Conservation (phyloP, 1,139 yeast genomes). For the Suhomyces kunorum region DNA sequence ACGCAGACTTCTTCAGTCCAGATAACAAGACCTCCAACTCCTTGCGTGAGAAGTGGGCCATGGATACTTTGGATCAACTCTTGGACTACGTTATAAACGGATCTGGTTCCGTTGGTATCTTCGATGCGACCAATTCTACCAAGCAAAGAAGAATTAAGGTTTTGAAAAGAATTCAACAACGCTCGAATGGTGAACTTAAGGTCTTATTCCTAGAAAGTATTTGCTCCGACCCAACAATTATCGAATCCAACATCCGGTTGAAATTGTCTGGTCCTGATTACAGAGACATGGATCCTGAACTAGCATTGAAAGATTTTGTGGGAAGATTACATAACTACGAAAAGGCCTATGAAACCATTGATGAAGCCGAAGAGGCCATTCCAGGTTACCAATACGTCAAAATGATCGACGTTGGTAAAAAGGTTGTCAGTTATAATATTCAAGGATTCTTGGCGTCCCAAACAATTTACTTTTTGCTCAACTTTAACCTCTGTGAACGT, state of each 20-base stretch:
- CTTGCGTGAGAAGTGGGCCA: constrained; percentile 92
- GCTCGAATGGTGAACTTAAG: constrained; percentile 73
- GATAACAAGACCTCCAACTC: constrained; percentile 64
- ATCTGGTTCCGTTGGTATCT: constrained; percentile 88
- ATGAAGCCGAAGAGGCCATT: constrained; percentile 59
- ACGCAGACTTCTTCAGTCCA: constrained; percentile 86
- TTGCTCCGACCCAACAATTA: constrained; percentile 75
- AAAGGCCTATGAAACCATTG: constrained; percentile 87
- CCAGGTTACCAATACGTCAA: constrained; percentile 80
- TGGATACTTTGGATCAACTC: constrained; percentile 85
- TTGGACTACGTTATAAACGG: constrained; percentile 79
- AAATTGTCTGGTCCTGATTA: constrained; percentile 95
- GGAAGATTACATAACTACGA: constrained; percentile 83
- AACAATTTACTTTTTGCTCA: constrained; percentile 83
- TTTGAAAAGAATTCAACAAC: constrained; percentile 64
- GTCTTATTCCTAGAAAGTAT: constrained; percentile 85
- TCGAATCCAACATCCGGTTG: constrained; percentile 78
- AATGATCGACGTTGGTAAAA: constrained; percentile 94
- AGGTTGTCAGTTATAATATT: constrained; percentile 87
- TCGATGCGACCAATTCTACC: constrained; percentile 95
- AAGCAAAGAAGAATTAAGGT: constrained; percentile 69
- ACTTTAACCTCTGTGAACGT: constrained; percentile 86
- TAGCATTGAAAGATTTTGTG: constrained; percentile 78
- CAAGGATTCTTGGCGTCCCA: constrained; percentile 94
- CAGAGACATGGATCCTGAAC: constrained; percentile 76